Percentiles rank a stretch among this genome's conserved stretches.
Conservation (phyloP, 1,139 yeast species). For the Meyerozyma athensensis region DNA sequence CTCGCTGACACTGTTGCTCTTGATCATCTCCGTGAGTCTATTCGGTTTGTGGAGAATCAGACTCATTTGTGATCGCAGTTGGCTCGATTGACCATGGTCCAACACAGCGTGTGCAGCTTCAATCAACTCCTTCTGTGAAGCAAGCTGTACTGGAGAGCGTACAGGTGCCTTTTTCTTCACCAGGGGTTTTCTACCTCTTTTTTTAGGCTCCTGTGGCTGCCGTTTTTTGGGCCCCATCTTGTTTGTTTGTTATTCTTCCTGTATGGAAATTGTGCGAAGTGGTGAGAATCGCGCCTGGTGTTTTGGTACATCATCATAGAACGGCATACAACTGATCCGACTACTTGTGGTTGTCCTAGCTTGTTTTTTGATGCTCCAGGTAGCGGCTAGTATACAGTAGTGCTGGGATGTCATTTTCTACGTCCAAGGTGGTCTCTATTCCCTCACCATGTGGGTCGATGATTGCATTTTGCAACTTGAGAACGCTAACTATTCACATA, state of each 20-base stretch:
- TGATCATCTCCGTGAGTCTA: slow-evolving; percentile 1
- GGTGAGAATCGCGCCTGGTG: background rate
- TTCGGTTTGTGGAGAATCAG: slow-evolving; percentile 4
- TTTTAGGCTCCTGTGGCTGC: slow-evolving; percentile 1
- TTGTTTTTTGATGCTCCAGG: too few species aligned
- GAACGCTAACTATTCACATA: background rate
- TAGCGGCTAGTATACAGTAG: too few species aligned
- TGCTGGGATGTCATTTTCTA: background rate
- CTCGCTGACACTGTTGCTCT: background rate
- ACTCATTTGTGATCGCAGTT: slow-evolving; percentile 1
- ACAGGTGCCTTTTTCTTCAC: slow-evolving; percentile 1
- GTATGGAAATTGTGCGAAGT: slow-evolving; percentile 3
- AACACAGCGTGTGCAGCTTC: slow-evolving; percentile 2
- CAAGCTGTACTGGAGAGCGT: background rate
- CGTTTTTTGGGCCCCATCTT: slow-evolving; percentile 4
- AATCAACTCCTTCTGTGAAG: background rate
- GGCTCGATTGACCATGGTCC: background rate
- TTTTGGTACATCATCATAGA: background rate
- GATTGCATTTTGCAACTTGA: slow-evolving; percentile 1
- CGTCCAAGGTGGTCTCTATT: background rate
- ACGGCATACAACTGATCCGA: too few species aligned
- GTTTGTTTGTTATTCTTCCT: slow-evolving; percentile 4
- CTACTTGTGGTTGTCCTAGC: too few species aligned
- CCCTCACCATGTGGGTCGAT: background rate
- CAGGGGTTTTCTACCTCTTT: background rate